phyloP scores from a whole-genome alignment of 805 yeast genomes.

The Suhomyces sp. region DNA sequence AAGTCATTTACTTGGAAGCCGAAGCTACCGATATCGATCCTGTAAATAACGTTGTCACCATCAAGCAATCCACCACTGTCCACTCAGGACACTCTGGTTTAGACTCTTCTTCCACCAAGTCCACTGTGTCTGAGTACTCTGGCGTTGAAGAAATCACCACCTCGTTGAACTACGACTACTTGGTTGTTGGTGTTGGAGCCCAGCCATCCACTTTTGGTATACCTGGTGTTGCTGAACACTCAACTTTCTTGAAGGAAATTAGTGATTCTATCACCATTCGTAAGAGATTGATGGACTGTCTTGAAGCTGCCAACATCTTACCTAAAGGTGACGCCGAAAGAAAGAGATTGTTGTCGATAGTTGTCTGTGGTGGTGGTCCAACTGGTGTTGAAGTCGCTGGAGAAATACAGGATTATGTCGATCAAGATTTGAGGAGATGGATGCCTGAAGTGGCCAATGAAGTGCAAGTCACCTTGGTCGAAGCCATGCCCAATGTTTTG shows the following conservation, averaged over 20 bases:
- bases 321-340: conserved; percentile 77
- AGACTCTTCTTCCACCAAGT: conserved; percentile 43
- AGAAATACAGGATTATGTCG: conserved; percentile 90
- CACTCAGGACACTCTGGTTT: conserved; percentile 54
- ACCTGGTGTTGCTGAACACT: conserved; percentile 88
- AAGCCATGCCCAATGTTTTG: conserved; percentile 87
- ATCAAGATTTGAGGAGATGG: conserved; percentile 86
- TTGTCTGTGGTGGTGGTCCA: conserved; percentile 98
- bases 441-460: conserved; percentile 83
- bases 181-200: conserved; percentile 93
- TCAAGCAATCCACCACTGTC: conserved; percentile 59
- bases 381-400: conserved; percentile 98
- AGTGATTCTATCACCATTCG: conserved; percentile 84
- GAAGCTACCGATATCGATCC: conserved; percentile 86
- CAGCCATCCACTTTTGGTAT: conserved; percentile 92
- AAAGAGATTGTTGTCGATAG: conserved; percentile 77
- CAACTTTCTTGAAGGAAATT: conserved; percentile 86
- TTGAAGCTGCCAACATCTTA: conserved; percentile 83
- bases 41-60: conserved; percentile 55
- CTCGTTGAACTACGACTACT: conserved; percentile 66
- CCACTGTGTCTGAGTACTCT: conserved; percentile 39
- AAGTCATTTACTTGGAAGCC: conserved; percentile 82
- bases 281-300: conserved; percentile 75
- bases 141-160: conserved; percentile 45
- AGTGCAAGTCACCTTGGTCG: conserved; percentile 79